Evolutionary conservation across 257 asterid species (phyloP), one percentile per base, ranked within the genome.

Genomic region (Pogostemon cablin): DNA sequence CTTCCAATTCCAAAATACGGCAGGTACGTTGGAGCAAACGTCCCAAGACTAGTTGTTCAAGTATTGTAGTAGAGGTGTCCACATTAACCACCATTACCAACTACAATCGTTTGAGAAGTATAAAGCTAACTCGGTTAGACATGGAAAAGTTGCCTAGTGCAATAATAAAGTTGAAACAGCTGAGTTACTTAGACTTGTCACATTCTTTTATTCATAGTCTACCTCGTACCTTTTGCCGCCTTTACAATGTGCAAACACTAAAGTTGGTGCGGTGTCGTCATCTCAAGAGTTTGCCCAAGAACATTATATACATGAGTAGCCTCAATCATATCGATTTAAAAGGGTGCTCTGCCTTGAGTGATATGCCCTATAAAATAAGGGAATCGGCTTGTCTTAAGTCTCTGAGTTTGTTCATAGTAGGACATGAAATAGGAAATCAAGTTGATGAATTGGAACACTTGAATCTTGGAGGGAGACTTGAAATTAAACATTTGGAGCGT

Each of bases 321-420:
- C 81, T 80, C 3, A 73, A 72, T 57, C 82, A 78, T 62, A 39
- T 78, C 44, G 40, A 53, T 20, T 32, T 73, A 10, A 66, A 63
- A 9, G 53, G 46, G 2, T 69, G 62, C 8, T 1, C 8, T 20
- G 6, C 38, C 7, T 67, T 81, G 71, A 72, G 49, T 25, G 62
- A 50, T 5, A 74, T 74, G 82, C 78, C 82, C 53, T 48, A 69
- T 0, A 71, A 20, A 55, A 74, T 78, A 6, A 65, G 82, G 39
- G 72, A 57, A 3, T 12, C 74, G 42, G 63, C 72, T 74, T 67
- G 69, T 9, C 77, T 78, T 1, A 57, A 53, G 48, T 49, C 82
- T 15, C 47, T 81, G 65, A 43, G 53, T 17, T 35, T 38, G 62
- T 74, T 81, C 44, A 9, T 78, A 10, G 76, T 81, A 20, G 81